These are phyloP conservation scores for Amauroascus verrucosus DNA, from an alignment of 2,329 filamentous ascomycete genomes.

Conservation along the genomic window DNA sequence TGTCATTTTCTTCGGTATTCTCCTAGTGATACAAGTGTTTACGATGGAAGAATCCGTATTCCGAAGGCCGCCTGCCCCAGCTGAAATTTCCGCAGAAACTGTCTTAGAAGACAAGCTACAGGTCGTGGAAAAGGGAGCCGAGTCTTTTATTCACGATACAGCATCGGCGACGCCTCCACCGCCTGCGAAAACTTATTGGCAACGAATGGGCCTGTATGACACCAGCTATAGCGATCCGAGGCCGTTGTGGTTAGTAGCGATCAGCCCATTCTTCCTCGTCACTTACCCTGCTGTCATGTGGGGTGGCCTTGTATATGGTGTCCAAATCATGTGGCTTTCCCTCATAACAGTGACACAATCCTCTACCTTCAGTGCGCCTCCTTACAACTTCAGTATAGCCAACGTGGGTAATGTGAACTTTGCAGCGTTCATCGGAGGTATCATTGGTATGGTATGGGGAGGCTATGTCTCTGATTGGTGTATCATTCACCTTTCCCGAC, in stretches of 20 bases:
- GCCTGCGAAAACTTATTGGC: constrained; percentile 35
- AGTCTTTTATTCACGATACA: not conserved
- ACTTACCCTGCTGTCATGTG: constrained; percentile 24
- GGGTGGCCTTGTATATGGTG: constrained; percentile 24
- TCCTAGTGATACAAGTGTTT: constrained; percentile 45
- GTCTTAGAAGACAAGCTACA: constrained; percentile 8
- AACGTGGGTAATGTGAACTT: constrained; percentile 24
- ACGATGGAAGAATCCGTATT: constrained; percentile 54
- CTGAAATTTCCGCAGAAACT: constrained; percentile 4
- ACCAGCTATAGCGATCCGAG: constrained; percentile 12
- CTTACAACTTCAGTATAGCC: constrained; percentile 24
- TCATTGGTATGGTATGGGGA: constrained; percentile 26
- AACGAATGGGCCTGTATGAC: constrained; percentile 32
- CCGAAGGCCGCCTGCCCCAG: constrained; percentile 22
- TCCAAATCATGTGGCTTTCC: constrained; percentile 25
- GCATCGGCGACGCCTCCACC: constrained; percentile 3
- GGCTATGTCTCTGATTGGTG: constrained; percentile 32
- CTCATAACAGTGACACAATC: constrained; percentile 27
- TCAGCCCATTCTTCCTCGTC: constrained; percentile 23
- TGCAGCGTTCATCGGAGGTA: constrained; percentile 33
- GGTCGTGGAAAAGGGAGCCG: constrained; percentile 3
- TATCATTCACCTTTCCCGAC: constrained; percentile 28
- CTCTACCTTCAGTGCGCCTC: constrained; percentile 20
- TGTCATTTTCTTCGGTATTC: constrained; percentile 32
- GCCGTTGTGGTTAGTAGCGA: constrained; percentile 24